These are phyloP conservation scores for California macrophylla DNA, from an alignment of 441 rosid species.

Conservation along the genomic window DNA sequence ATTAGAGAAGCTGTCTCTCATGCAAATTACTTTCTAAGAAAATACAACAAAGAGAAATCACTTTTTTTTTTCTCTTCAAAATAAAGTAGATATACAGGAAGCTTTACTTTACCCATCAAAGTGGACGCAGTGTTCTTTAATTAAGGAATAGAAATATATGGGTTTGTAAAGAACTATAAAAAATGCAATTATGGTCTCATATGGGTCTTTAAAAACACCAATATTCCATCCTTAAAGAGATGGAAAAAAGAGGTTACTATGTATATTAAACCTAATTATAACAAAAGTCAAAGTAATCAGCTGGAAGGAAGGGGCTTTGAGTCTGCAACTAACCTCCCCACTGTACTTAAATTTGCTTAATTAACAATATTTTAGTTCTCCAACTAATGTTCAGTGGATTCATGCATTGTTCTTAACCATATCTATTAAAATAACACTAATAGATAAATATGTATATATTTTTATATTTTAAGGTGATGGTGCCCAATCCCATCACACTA, in stretches of 20 bases:
- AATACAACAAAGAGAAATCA: neutral
- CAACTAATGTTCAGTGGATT: constrained; percentile 32
- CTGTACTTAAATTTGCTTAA: constrained; percentile 30
- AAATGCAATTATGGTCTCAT: constrained; percentile 24
- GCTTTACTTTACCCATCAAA: constrained; percentile 33
- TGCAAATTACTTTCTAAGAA: constrained; percentile 20
- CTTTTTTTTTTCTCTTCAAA: constrained; percentile 14
- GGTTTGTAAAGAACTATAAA: constrained; percentile 13
- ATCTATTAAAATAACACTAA: constrained; percentile 15
- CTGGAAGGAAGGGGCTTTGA: constrained; percentile 28
- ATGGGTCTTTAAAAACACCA: constrained; percentile 21
- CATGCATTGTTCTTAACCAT: constrained; percentile 31
- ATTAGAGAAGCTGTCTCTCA: constrained; percentile 34
- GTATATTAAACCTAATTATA: neutral
- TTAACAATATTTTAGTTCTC: constrained; percentile 24
- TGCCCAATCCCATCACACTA: constrained; percentile 41
- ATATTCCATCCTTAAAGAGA: constrained; percentile 31
- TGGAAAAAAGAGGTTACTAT: constrained; percentile 15
- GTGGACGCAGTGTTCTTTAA: constrained; percentile 32
- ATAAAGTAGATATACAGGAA: constrained; percentile 28
- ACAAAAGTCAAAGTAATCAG: constrained; percentile 53
- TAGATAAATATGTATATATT: constrained; percentile 5
- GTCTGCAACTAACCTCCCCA: constrained; percentile 34
- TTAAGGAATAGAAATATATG: constrained; percentile 25
- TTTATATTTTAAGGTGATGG: constrained; percentile 19